phyloP scores from a whole-genome alignment of 208 protist species.

The Acanthamoeba healyi region DNA sequence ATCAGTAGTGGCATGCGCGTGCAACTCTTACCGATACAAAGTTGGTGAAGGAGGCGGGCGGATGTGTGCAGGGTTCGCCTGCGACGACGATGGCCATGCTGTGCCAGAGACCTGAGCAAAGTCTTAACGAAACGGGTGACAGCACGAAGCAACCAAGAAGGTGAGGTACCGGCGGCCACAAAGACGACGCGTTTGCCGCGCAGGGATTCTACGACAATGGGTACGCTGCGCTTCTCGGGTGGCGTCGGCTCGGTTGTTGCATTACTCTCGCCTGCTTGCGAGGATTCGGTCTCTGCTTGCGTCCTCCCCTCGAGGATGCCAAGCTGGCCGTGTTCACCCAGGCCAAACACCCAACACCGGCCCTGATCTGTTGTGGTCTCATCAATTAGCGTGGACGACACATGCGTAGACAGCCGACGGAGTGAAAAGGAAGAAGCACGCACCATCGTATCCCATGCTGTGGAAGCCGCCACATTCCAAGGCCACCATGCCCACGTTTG shows the following conservation, averaged over 20 bases:
- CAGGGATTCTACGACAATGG: neutral
- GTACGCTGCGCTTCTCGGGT: conserved; percentile 11
- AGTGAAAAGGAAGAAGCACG: neutral
- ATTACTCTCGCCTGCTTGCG: neutral
- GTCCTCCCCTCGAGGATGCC: neutral
- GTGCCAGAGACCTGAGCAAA: conserved; percentile 5
- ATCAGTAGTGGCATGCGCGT: too few relatives aligned
- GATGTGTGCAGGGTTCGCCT: neutral
- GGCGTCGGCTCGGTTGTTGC: neutral
- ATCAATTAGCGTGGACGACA: too few relatives aligned
- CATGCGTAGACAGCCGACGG: too few relatives aligned
- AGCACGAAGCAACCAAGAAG: too few relatives aligned
- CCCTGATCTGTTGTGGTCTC: neutral
- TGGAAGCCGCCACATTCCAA: conserved; percentile 6
- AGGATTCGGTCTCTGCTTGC: neutral
- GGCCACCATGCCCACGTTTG: neutral
- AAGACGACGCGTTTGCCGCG: neutral
- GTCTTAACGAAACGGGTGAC: neutral
- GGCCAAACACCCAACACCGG: conserved; percentile 7
- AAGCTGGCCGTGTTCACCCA: conserved; percentile 14
- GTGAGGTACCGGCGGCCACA: neutral
- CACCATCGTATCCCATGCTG: neutral
- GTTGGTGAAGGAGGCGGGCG: neutral
- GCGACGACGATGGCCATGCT: conserved; percentile 16
- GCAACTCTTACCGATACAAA: neutral